A percentile compares a stretch with the other conserved stretches of the same genome.
These are phyloP conservation scores for Nicotiana tabacum DNA, from an alignment of 257 asterid genomes.

Conservation along the genomic window DNA sequence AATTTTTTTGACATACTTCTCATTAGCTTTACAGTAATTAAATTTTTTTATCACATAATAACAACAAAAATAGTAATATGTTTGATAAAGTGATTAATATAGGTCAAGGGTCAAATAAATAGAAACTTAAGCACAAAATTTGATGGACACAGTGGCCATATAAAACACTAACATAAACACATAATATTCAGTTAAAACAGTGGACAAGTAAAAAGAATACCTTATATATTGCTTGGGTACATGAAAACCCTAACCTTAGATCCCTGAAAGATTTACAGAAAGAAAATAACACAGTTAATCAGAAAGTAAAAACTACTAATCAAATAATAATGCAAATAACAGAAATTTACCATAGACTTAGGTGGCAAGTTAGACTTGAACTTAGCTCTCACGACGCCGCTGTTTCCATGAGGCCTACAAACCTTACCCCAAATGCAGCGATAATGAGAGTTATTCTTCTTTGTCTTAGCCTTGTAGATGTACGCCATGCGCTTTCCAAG, in stretches of 20 bases:
- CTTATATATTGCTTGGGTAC: constrained; percentile 70
- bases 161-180: too few relatives aligned
- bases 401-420: constrained; percentile 78
- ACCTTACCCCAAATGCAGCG: constrained; percentile 96
- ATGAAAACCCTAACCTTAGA: constrained; percentile 60
- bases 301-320: neutral
- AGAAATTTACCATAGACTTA: constrained; percentile 48
- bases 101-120: neutral
- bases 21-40: too few relatives aligned
- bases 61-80: too few relatives aligned
- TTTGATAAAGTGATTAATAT: too few relatives aligned
- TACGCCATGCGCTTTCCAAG: constrained; percentile 78
- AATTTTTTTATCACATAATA: too few relatives aligned
- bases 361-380: constrained; percentile 77
- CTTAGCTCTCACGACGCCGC: constrained; percentile 80
- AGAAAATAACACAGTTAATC: neutral
- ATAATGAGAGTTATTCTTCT: constrained; percentile 76
- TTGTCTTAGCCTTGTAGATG: constrained; percentile 85
- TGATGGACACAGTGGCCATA: too few relatives aligned
- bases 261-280: constrained; percentile 35
- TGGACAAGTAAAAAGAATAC: neutral
- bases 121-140: neutral
- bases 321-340: neutral
- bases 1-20: too few relatives aligned
- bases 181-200: too few relatives aligned